Conservation (phyloP, 208 protist species). For the Sergeia podlipaevii region DNA sequence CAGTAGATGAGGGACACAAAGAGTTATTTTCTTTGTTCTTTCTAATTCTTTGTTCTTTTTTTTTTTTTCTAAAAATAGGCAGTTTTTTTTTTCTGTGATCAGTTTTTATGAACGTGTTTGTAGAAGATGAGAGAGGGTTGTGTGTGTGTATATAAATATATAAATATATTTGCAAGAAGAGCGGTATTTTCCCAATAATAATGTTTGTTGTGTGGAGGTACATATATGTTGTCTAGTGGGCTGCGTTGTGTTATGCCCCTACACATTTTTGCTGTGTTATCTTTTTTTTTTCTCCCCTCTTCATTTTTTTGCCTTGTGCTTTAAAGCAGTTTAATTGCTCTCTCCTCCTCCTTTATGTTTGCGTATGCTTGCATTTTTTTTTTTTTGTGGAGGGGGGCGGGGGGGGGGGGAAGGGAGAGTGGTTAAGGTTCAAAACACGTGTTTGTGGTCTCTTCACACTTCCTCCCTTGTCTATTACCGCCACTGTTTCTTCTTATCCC, state of each 20-base stretch:
- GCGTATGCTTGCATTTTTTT: slow-evolving; percentile 1
- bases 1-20: background rate
- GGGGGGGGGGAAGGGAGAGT: too few relatives aligned
- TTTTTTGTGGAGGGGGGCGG: too few relatives aligned
- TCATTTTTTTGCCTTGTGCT: slow-evolving; percentile 1
- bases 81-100: background rate
- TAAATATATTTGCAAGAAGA: background rate
- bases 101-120: background rate
- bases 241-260: background rate
- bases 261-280: slow-evolving; percentile 2
- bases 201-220: too few relatives aligned
- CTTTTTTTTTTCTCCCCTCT: slow-evolving; percentile 12
- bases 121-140: too few relatives aligned
- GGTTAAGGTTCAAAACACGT: too few relatives aligned
- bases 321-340: slow-evolving; percentile 12
- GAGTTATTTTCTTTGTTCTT: slow-evolving; percentile 3
- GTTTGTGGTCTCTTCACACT: too few relatives aligned
- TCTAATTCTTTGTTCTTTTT: slow-evolving; percentile 1
- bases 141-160: slow-evolving; percentile 1
- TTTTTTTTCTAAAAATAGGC: background rate
- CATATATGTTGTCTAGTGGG: too few relatives aligned
- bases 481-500: slow-evolving; percentile 3
- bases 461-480: background rate
- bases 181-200: too few relatives aligned
- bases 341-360: slow-evolving; percentile 5